These are phyloP conservation scores for Ceratocystis alfenasii DNA, from an alignment of 2,329 filamentous ascomycete genomes.

Conservation along the genomic window DNA sequence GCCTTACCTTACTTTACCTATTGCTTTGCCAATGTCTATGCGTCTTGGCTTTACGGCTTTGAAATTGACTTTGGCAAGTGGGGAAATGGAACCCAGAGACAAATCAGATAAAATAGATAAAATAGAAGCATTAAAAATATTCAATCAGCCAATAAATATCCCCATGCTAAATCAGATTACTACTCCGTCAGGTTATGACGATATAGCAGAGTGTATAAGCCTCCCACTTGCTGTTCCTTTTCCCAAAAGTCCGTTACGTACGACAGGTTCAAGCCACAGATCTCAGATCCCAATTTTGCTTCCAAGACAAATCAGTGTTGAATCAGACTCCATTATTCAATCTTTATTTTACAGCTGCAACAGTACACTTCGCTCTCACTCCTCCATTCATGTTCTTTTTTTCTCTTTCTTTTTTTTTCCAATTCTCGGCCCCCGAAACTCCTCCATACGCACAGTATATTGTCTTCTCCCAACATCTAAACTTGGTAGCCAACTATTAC, in stretches of 20 bases:
- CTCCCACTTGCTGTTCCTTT: not conserved
- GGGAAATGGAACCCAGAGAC: not conserved
- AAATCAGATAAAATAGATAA: slow-evolving; percentile 8
- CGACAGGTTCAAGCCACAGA: not conserved
- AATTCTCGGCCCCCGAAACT: too few relatives aligned
- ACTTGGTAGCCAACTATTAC: too few relatives aligned
- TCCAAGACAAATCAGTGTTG: not conserved
- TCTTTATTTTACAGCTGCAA: not conserved
- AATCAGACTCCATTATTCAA: not conserved
- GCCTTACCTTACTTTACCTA: not conserved
- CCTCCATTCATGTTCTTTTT: too few relatives aligned
- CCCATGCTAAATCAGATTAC: not conserved
- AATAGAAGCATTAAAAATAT: not conserved
- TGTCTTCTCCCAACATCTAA: too few relatives aligned
- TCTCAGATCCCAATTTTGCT: not conserved
- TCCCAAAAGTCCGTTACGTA: not conserved
- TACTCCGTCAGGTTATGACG: not conserved
- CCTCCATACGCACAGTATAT: too few relatives aligned
- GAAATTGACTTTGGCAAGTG: slow-evolving; percentile 2
- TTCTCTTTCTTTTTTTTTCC: not conserved
- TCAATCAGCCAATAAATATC: not conserved
- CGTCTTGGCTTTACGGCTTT: slow-evolving; percentile 1
- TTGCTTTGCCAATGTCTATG: not conserved
- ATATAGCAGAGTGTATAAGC: not conserved
- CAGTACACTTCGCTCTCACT: not conserved